Conservation (phyloP, 176 grass and related monocot genomes). For the Olyra latifolia region DNA sequence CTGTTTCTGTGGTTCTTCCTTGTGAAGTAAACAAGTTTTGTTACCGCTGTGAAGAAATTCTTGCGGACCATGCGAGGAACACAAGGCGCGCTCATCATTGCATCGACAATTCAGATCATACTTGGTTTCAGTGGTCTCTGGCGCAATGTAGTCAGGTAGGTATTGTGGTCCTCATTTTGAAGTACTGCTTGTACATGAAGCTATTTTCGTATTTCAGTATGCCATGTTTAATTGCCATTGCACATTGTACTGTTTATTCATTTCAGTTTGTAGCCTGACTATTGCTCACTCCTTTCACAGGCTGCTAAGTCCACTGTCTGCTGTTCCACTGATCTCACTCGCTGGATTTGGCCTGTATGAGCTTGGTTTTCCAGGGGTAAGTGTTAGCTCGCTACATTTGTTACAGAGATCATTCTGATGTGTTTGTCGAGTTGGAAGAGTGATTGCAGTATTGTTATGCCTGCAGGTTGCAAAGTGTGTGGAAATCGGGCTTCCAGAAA, state of each 20-base stretch:
- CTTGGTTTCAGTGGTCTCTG: conserved; percentile 97
- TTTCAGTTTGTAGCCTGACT: conserved; percentile 6
- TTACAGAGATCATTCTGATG: background rate
- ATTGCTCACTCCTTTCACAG: conserved; percentile 29
- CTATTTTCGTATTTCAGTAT: conserved; percentile 1
- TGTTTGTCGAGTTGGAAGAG: background rate
- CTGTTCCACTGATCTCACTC: conserved; percentile 74
- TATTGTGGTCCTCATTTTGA: background rate
- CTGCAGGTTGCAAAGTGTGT: conserved; percentile 86
- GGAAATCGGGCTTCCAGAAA: conserved; percentile 82
- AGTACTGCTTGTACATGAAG: background rate
- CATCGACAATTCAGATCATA: conserved; percentile 81
- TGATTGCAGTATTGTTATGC: conserved; percentile 4
- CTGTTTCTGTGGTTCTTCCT: background rate
- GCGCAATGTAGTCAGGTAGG: conserved; percentile 79
- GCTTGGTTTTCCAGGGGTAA: conserved; percentile 89
- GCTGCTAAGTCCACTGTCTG: conserved; percentile 74
- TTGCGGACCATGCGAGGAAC: conserved; percentile 73
- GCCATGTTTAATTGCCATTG: background rate
- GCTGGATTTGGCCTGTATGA: conserved; percentile 91
- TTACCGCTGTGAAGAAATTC: conserved; percentile 66
- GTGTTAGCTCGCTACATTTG: background rate
- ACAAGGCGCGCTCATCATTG: conserved; percentile 77
- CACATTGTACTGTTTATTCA: background rate
- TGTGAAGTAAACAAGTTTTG: conserved; percentile 3